Evolutionary conservation across 1,284 basidiomycete genomes (phyloP).

Genomic region (Flammula alnicola): DNA sequence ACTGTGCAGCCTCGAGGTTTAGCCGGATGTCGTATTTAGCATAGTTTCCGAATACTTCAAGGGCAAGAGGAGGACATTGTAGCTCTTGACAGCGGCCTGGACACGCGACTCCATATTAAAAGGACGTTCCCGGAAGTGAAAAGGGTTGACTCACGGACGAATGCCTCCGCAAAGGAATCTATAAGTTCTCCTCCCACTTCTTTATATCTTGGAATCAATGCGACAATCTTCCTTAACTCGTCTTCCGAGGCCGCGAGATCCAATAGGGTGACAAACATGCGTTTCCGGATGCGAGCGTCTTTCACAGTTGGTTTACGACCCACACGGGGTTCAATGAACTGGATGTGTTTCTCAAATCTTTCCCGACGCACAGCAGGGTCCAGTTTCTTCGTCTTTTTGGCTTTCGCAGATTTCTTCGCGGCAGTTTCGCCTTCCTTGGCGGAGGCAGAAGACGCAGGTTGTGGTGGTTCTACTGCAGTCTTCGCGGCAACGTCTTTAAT

Average conservation of each 20-base stretch:
- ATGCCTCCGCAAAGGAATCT: conserved; percentile 43
- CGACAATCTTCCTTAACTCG: conserved; percentile 49
- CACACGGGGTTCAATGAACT: conserved; percentile 31
- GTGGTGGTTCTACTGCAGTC: conserved; percentile 3
- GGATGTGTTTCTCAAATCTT: conserved; percentile 24
- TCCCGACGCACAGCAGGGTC: conserved; percentile 5
- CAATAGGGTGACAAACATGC: conserved; percentile 53
- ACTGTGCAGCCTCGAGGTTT: conserved; percentile 54
- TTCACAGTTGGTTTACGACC: conserved; percentile 30
- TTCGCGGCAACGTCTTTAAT: conserved; percentile 15
- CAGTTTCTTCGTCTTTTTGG: conserved; percentile 10
- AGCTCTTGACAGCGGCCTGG: conserved; percentile 65
- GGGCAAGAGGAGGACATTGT: conserved; percentile 55
- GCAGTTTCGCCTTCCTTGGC: background rate
- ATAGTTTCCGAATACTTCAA: conserved; percentile 64
- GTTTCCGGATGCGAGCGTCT: conserved; percentile 33
- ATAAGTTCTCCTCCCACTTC: conserved; percentile 45
- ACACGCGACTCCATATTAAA: background rate
- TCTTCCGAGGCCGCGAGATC: conserved; percentile 48
- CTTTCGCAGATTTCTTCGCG: background rate
- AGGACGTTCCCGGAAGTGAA: background rate
- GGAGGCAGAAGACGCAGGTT: background rate
- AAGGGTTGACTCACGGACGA: conserved; percentile 51
- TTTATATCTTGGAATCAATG: conserved; percentile 51
- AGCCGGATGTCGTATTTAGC: conserved; percentile 63